Evolutionary conservation across 352 stramenopile species (phyloP).

Genomic region (Aphanomyces euteiches): DNA sequence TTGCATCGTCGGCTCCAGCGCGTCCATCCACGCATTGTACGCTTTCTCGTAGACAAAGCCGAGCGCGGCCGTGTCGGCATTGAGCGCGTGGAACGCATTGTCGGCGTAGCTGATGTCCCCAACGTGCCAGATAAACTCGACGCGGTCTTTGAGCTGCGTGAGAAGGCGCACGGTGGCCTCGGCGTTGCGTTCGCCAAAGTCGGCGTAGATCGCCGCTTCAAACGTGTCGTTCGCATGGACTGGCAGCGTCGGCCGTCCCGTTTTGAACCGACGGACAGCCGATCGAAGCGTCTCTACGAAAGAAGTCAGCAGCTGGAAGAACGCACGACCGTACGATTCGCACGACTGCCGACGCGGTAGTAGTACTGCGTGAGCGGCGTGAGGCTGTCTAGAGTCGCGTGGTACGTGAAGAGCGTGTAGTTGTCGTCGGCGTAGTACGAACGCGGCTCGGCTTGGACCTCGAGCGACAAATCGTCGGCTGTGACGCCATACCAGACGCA

Average conservation of each 20-base stretch:
- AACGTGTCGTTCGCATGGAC: constrained; percentile 36
- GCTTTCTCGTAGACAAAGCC: constrained; percentile 85
- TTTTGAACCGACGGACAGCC: constrained; percentile 30
- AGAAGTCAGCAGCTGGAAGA: constrained; percentile 24
- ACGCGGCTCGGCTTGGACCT: constrained; percentile 32
- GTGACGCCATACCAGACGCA: constrained; percentile 47
- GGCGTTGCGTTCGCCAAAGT: constrained; percentile 50
- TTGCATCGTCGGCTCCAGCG: constrained; percentile 49
- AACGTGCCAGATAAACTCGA: constrained; percentile 69
- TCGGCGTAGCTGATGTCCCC: constrained; percentile 66
- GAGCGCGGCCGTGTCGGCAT: constrained; percentile 31
- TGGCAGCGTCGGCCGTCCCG: constrained; percentile 28
- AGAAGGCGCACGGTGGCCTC: constrained; percentile 41
- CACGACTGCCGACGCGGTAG: constrained; percentile 45
- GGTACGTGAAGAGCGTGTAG: constrained; percentile 48
- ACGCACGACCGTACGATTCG: constrained; percentile 28
- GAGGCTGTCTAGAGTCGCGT: constrained; percentile 38
- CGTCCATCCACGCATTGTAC: constrained; percentile 84
- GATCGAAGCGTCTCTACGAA: constrained; percentile 26
- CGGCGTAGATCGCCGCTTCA: constrained; percentile 53
- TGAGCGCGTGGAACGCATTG: constrained; percentile 32
- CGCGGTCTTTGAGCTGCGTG: constrained; percentile 33
- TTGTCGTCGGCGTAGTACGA: constrained; percentile 54
- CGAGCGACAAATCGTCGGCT: constrained; percentile 26
- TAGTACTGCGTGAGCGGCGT: constrained; percentile 43